These are phyloP conservation scores for Ajuga chamaepitys DNA, from an alignment of 257 asterid species.

Conservation along the genomic window DNA sequence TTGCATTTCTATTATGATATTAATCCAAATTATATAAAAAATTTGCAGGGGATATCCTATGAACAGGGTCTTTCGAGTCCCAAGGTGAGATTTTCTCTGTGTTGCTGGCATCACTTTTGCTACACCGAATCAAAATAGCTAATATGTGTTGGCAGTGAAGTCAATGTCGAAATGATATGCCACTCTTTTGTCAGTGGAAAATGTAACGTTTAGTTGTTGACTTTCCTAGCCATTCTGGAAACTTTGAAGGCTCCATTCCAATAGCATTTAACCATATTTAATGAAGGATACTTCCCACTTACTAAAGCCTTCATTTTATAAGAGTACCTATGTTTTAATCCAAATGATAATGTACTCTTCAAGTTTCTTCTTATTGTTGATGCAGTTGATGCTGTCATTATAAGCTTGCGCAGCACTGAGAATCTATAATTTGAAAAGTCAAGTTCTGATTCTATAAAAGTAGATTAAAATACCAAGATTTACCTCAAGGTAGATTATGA, in stretches of 20 bases:
- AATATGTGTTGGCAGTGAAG: background rate
- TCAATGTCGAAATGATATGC: background rate
- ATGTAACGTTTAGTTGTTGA: background rate
- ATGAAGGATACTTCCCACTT: background rate
- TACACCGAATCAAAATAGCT: background rate
- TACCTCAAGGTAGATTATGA: background rate
- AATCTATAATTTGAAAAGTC: background rate
- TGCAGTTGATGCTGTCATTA: background rate
- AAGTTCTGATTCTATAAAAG: background rate
- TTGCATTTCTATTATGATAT: background rate
- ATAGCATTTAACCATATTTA: background rate
- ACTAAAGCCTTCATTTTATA: background rate
- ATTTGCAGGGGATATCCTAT: slow-evolving; percentile 63
- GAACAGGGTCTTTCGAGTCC: slow-evolving; percentile 43
- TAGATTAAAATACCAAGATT: background rate
- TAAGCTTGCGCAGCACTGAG: background rate
- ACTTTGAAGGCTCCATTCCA: background rate
- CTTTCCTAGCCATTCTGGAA: background rate
- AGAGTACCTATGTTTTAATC: background rate
- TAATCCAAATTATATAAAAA: slow-evolving; percentile 13
- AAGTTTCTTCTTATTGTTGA: background rate
- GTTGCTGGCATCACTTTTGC: slow-evolving; percentile 9
- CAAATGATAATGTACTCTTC: background rate
- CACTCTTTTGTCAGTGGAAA: background rate
- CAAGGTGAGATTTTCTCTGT: slow-evolving; percentile 43